Evolutionary conservation across 352 stramenopile genomes (phyloP), one percentile per base, ranked within the genome.

Genomic region (Phytopythium sindhum): DNA sequence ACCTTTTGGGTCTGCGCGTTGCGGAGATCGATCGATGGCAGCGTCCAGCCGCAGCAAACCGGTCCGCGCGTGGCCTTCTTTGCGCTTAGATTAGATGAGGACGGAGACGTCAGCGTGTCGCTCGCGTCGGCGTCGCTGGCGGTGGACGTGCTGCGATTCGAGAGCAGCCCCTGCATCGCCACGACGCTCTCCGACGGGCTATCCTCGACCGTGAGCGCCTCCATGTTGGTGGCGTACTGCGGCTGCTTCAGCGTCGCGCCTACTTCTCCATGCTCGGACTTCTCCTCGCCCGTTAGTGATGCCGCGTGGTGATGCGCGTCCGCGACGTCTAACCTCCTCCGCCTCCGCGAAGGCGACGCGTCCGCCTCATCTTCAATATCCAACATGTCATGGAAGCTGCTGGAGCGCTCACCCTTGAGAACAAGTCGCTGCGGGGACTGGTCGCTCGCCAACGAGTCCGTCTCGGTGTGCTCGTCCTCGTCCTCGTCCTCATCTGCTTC

Each of bases 1-100:
- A 89, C 84, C 74, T 93, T 93, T 66, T 93, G 85, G 1, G 85
- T 91, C 70, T 84, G 72, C 0, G 82, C 75, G 59, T 82, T 91
- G 61, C 81, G 79, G 57, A 91, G 87, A 45, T 93, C 75, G 14
- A 91, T 77, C 0, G 59, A 73, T 6, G 74, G 77, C 44, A 81
- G 65, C 61, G 75, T 80, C 19, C 67, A 71, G 48, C 77, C 80
- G 70, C 66, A 88, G 59, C 72, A 80, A 50, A 61, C 71, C 41
- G 63, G 70, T 12, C 65, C 70, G 29, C 55, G 57, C 59, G 73
- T 69, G 9, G 57, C 53, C 53, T 67, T 58, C 17, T 65, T 28
- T n/a, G 70, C 61, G 50, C 67, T 66, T 7, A 39, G 12, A 8
- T 26, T 33, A 54, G 37, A 67, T 56, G 17, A 50, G 19, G 33